A percentile compares a stretch with the other conserved stretches of the same genome.
Conservation (phyloP, 176 grass and related monocot species). For the sorghum (Sorghum bicolor) region Sorghum_bicolor_NCBIv3 NC_012870.2:58836501-58837000, state of each 20-base stretch:
- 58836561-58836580: too few species aligned
- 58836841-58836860: conserved; percentile 22
- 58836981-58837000: conserved; percentile 36
- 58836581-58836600: neutral
- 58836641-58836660: neutral
- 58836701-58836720: neutral
- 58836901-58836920: conserved; percentile 53
- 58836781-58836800: neutral
- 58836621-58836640: neutral
- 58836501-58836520: too few species aligned
- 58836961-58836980: neutral
- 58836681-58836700: neutral
- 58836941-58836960: conserved; percentile 36
- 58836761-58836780: neutral
- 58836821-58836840: neutral
- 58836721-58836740: neutral
- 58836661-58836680: too few species aligned
- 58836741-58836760: too few species aligned
- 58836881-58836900: conserved; percentile 24
- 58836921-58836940: conserved; percentile 24
- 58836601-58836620: neutral
- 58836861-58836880: neutral
- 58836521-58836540: too few species aligned
- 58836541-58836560: neutral
- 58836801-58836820: neutral